These are phyloP conservation scores for Potentilla sterilis DNA, from an alignment of 306 rosid genomes.

Conservation along the genomic window DNA sequence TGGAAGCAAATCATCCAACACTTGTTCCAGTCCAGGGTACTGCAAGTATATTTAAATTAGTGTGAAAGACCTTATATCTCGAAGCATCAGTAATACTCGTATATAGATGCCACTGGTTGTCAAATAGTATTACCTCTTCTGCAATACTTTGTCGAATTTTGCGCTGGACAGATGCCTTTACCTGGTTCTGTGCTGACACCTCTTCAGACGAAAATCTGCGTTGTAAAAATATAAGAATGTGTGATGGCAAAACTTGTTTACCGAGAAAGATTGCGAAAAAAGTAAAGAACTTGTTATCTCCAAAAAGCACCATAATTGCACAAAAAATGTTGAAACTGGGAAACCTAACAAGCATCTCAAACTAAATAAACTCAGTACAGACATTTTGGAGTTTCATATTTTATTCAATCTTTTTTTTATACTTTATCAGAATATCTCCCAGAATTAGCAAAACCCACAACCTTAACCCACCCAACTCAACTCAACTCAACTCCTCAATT, in stretches of 20 bases:
- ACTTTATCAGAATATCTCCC: too few relatives aligned
- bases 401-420: neutral
- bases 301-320: conserved; percentile 2
- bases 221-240: neutral
- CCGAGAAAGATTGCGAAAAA: neutral
- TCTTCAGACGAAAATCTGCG: conserved; percentile 84
- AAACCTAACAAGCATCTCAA: neutral
- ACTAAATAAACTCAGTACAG: neutral
- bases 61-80: neutral
- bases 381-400: neutral
- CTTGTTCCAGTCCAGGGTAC: conserved; percentile 96
- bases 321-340: neutral
- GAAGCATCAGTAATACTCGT: neutral
- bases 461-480: too few relatives aligned
- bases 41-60: conserved; percentile 29
- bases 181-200: conserved; percentile 98
- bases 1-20: conserved; percentile 92
- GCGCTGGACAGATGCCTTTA: conserved; percentile 93
- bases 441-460: too few relatives aligned
- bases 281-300: neutral
- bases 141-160: conserved; percentile 94
- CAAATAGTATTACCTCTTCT: conserved; percentile 61
- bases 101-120: too few relatives aligned
- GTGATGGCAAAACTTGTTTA: too few relatives aligned
- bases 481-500: too few relatives aligned